Percentiles rank a stretch among this genome's conserved stretches.
Evolutionary conservation across 169 alveolate species (phyloP).

Genomic region (Plasmodium billcollinsi): DNA sequence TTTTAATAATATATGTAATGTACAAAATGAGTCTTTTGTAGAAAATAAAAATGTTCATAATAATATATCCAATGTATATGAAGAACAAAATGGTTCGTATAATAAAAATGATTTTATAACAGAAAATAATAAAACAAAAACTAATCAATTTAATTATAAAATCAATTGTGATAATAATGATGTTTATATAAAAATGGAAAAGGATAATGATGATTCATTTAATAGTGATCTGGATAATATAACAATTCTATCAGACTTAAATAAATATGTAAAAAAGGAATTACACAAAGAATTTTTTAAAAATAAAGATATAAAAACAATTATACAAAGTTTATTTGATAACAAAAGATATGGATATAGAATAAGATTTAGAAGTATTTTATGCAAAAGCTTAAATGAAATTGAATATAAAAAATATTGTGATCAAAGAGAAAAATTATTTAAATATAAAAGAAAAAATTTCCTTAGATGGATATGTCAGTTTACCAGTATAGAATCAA

Average conservation of each 20-base stretch:
- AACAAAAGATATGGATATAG: conserved; percentile 55
- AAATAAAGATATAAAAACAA: conserved; percentile 42
- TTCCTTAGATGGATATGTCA: conserved; percentile 62
- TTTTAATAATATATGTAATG: not conserved
- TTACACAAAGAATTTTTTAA: conserved; percentile 11
- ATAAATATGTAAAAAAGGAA: conserved; percentile 35
- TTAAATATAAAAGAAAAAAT: conserved; percentile 70
- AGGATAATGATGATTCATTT: conserved; percentile 10
- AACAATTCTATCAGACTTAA: not conserved
- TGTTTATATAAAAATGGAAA: conserved; percentile 53
- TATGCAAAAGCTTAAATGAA: conserved; percentile 39
- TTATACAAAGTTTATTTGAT: conserved; percentile 40
- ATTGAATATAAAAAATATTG: conserved; percentile 61
- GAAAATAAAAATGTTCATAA: not conserved
- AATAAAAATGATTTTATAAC: not conserved
- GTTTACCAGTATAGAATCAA: conserved; percentile 31
- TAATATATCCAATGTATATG: not conserved
- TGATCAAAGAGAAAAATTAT: conserved; percentile 70
- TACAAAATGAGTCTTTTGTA: not conserved
- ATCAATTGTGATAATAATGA: not conserved
- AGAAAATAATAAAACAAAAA: not conserved
- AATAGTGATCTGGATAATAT: not conserved
- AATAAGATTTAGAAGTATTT: conserved; percentile 56
- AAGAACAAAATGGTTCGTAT: not conserved
- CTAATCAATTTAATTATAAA: not conserved